These are phyloP conservation scores for Fusarium sp. DNA, from an alignment of 2,329 filamentous ascomycete species.

Conservation along the genomic window DNA sequence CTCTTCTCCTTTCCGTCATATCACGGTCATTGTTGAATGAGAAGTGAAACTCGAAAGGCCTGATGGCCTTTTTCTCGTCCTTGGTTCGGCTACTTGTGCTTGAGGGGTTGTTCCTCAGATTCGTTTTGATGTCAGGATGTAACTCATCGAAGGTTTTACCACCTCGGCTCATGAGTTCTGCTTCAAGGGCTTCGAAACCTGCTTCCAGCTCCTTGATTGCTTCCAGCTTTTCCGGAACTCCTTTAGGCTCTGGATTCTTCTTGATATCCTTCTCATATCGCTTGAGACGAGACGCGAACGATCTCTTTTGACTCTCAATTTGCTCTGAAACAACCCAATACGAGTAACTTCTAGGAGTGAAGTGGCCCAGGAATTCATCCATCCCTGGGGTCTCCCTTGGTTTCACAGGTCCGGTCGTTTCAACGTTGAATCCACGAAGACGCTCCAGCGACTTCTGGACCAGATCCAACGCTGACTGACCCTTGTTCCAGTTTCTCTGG, in stretches of 20 bases:
- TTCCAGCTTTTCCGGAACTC: constrained; percentile 60
- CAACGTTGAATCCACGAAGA: constrained; percentile 56
- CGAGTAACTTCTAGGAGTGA: constrained; percentile 66
- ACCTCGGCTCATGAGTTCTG: constrained; percentile 61
- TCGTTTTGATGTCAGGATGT: constrained; percentile 60
- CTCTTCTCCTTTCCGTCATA: constrained; percentile 62
- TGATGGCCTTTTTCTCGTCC: constrained; percentile 29
- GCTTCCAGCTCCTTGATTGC: constrained; percentile 53
- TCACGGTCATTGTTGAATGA: constrained; percentile 63
- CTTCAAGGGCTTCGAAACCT: constrained; percentile 38
- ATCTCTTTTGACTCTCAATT: constrained; percentile 46
- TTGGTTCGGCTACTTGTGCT: not conserved
- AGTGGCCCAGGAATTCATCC: constrained; percentile 63
- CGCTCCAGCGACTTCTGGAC: constrained; percentile 62
- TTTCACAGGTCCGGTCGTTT: constrained; percentile 19
- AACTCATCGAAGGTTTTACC: constrained; percentile 75
- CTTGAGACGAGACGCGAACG: constrained; percentile 46
- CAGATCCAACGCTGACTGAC: constrained; percentile 67
- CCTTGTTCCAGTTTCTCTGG: constrained; percentile 48
- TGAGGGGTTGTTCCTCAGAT: constrained; percentile 3
- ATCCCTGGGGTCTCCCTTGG: constrained; percentile 49
- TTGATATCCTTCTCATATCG: constrained; percentile 40
- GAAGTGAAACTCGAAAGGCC: constrained; percentile 60
- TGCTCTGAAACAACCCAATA: constrained; percentile 61
- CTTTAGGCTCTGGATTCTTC: constrained; percentile 23